Conservation (phyloP, 352 stramenopile genomes). For the Thalassiosira mediterranea region DNA sequence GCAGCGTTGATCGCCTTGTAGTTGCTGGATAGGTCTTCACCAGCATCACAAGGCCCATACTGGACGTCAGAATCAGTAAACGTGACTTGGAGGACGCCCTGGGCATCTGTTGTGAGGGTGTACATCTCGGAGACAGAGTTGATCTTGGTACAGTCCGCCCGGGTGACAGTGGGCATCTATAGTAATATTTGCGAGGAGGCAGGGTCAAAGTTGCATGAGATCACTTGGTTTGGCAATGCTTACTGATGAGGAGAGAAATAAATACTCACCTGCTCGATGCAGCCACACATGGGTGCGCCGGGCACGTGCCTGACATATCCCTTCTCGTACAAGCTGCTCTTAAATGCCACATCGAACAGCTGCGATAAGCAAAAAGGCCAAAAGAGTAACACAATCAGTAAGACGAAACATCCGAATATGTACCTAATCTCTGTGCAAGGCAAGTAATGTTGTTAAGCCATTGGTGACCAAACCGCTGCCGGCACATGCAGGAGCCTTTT, state of each 20-base stretch:
- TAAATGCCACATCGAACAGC: constrained; percentile 24
- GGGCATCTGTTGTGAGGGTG: neutral
- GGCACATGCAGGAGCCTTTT: no score
- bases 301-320: constrained; percentile 35
- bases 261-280: constrained; percentile 14
- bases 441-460: no score
- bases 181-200: neutral
- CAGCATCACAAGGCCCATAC: constrained; percentile 4
- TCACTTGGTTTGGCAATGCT: neutral
- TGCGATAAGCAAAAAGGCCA: no score
- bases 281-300: constrained; percentile 40
- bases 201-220: neutral
- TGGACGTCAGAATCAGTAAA: constrained; percentile 4
- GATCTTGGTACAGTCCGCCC: constrained; percentile 28
- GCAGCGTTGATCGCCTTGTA: constrained; percentile 1
- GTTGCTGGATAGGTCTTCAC: constrained; percentile 1
- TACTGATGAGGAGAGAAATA: neutral
- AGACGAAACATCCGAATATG: no score
- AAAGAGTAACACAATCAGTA: no score
- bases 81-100: neutral
- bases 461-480: no score
- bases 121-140: constrained; percentile 6
- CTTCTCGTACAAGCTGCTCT: constrained; percentile 20
- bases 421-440: no score
- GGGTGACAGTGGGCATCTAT: constrained; percentile 32